Evolutionary conservation across 2,329 filamentous ascomycete genomes (phyloP).

Genomic region (Acephala macrosclerotiorum): DNA sequence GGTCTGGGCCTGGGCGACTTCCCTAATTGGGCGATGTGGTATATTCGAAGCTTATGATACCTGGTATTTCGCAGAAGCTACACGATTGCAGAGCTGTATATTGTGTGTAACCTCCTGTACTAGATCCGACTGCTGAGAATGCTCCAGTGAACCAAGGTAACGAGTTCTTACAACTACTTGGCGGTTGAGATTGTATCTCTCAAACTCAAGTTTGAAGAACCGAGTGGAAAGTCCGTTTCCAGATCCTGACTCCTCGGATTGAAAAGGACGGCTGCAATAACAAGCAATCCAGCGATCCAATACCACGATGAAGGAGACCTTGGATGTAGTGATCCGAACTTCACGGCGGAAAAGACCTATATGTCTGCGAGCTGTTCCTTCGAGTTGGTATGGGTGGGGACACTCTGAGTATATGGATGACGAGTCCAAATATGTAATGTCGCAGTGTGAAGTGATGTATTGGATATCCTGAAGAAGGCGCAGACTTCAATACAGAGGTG

Average conservation of each 20-base stretch:
- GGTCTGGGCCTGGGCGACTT: background rate
- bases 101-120: constrained; percentile 2
- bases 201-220: background rate
- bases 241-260: too few species aligned
- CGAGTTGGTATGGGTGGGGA: background rate
- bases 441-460: background rate
- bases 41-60: background rate
- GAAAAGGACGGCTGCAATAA: too few species aligned
- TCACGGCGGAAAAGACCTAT: background rate
- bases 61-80: background rate
- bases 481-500: background rate
- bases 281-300: too few species aligned
- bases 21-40: constrained; percentile 8
- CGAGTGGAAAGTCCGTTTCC: too few species aligned
- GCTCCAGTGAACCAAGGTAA: constrained; percentile 1
- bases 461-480: background rate
- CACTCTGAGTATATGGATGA: background rate
- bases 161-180: background rate
- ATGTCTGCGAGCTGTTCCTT: background rate
- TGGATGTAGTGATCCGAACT: background rate
- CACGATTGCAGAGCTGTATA: background rate
- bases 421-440: background rate
- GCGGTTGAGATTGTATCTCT: background rate
- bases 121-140: constrained; percentile 1
- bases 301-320: too few species aligned